Conservation (phyloP, 2,329 filamentous ascomycete species). For the Coniochaeta sp. region DNA sequence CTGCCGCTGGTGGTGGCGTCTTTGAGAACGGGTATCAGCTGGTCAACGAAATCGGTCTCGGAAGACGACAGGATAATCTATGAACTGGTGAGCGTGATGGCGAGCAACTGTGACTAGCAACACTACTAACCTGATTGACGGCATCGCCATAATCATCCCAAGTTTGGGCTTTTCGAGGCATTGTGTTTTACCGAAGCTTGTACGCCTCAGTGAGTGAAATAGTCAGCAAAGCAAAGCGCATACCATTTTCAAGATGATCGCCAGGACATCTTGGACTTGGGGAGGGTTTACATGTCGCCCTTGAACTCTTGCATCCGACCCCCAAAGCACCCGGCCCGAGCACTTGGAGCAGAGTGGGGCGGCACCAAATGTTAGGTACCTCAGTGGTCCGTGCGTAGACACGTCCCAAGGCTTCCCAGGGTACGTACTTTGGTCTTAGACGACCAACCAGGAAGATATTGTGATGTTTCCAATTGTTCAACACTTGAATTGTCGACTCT, state of each 20-base stretch:
- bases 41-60: constrained; percentile 90
- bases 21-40: constrained; percentile 88
- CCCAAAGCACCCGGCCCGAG: neutral
- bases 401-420: too few relatives aligned
- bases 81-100: neutral
- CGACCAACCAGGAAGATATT: too few relatives aligned
- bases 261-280: neutral
- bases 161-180: constrained; percentile 37
- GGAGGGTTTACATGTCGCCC: neutral
- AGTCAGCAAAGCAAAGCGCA: neutral
- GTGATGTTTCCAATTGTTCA: too few relatives aligned
- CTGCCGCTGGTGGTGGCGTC: constrained; percentile 75
- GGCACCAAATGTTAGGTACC: too few relatives aligned
- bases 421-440: too few relatives aligned
- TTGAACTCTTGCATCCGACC: neutral
- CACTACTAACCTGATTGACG: constrained; percentile 33
- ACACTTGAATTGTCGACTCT: too few relatives aligned
- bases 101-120: neutral
- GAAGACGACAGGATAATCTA: constrained; percentile 90
- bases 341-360: too few relatives aligned
- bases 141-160: constrained; percentile 40
- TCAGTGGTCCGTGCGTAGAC: too few relatives aligned
- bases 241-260: neutral
- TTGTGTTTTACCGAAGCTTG: constrained; percentile 10
- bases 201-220: neutral